phyloP scores from a whole-genome alignment of 495 filamentous ascomycete species.

The Lentithecium fluviatile region DNA sequence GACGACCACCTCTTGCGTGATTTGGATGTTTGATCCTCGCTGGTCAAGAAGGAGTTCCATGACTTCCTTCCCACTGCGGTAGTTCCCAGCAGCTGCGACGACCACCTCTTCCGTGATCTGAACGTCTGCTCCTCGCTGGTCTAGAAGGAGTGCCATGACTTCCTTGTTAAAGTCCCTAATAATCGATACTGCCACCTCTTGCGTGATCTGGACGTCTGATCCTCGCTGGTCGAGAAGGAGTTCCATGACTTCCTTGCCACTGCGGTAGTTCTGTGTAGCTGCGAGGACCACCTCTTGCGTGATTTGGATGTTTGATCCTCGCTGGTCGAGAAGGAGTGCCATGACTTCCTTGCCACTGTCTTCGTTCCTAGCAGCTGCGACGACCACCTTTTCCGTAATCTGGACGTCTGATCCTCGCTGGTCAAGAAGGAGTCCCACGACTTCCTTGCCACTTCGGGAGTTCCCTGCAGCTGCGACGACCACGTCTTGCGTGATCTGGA shows the following conservation, averaged over 20 bases:
- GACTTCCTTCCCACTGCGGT: slow-evolving; percentile 6
- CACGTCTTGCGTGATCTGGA: slow-evolving; percentile 16
- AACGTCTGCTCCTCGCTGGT: slow-evolving; percentile 11
- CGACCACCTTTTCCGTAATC: slow-evolving; percentile 30
- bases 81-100: slow-evolving; percentile 6
- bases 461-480: slow-evolving; percentile 9
- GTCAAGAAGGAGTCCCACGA: slow-evolving; percentile 7
- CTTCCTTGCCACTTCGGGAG: slow-evolving; percentile 11
- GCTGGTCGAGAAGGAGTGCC: slow-evolving; percentile 14
- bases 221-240: too few relatives aligned
- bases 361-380: too few relatives aligned
- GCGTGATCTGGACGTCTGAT: too few relatives aligned
- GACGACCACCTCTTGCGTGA: slow-evolving; percentile 15
- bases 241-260: not conserved
- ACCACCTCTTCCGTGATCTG: slow-evolving; percentile 18
- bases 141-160: slow-evolving; percentile 21
- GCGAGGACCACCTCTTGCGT: slow-evolving; percentile 22
- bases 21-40: slow-evolving; percentile 8
- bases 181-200: slow-evolving; percentile 7
- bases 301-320: slow-evolving; percentile 6
- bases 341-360: slow-evolving; percentile 20
- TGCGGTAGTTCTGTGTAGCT: not conserved
- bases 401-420: slow-evolving; percentile 18
- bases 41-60: slow-evolving; percentile 20
- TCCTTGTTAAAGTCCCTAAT: slow-evolving; percentile 17